Percentiles rank a stretch among this genome's conserved stretches.
Evolutionary conservation across 345 rosid genomes (phyloP).

Genomic region (Balakata baccata): DNA sequence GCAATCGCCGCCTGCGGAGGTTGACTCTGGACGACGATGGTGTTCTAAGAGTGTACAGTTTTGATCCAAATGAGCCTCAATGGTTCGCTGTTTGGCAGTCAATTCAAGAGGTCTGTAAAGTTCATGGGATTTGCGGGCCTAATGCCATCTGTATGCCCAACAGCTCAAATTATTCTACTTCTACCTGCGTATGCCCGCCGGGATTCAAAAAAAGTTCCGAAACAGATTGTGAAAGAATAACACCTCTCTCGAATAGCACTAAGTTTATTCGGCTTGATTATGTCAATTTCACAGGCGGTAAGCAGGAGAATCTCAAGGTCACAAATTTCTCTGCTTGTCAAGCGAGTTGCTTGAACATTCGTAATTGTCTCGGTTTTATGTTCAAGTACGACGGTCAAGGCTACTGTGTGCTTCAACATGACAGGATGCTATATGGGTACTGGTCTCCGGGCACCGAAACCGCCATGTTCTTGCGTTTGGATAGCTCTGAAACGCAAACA

Average conservation of each 20-base stretch:
- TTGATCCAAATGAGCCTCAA: neutral
- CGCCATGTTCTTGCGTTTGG: slow-evolving; percentile 48
- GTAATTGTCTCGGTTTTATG: slow-evolving; percentile 46
- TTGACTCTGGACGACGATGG: slow-evolving; percentile 52
- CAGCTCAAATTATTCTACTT: slow-evolving; percentile 20
- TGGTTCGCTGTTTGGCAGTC: slow-evolving; percentile 58
- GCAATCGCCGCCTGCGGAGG: slow-evolving; percentile 26
- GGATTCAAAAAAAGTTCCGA: slow-evolving; percentile 31
- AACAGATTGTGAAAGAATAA: slow-evolving; percentile 38
- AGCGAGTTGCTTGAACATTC: slow-evolving; percentile 29
- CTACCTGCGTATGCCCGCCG: slow-evolving; percentile 51
- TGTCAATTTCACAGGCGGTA: slow-evolving; percentile 51
- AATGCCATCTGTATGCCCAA: slow-evolving; percentile 52
- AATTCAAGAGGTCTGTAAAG: slow-evolving; percentile 41
- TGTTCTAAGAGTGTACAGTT: slow-evolving; percentile 44
- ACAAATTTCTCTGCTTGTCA: slow-evolving; percentile 35
- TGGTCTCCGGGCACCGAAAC: slow-evolving; percentile 58
- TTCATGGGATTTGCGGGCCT: slow-evolving; percentile 48
- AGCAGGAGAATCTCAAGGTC: slow-evolving; percentile 22
- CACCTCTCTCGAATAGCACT: slow-evolving; percentile 18
- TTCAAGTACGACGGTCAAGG: slow-evolving; percentile 55
- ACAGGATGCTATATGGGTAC: slow-evolving; percentile 37
- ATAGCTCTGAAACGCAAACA: slow-evolving; percentile 35
- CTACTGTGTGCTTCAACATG: slow-evolving; percentile 48
- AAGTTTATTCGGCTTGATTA: slow-evolving; percentile 58